A percentile compares a stretch with the other conserved stretches of the same genome.
phyloP scores from a whole-genome alignment of 2,329 filamentous ascomycete species.

The Fusarium sp. region DNA sequence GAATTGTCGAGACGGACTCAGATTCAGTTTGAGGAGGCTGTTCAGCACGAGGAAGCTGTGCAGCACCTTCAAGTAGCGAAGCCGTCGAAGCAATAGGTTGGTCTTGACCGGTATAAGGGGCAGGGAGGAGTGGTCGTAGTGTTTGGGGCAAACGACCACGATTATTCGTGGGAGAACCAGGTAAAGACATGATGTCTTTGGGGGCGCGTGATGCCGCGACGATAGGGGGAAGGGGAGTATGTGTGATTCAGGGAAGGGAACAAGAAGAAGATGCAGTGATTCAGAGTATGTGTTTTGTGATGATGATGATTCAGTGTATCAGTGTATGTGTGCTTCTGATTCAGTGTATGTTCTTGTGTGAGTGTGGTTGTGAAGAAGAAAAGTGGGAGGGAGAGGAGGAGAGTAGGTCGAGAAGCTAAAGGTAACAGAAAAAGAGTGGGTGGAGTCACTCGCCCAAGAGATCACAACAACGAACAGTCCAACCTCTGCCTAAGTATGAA shows the following conservation, averaged over 20 bases:
- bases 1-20: neutral
- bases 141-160: neutral
- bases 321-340: neutral
- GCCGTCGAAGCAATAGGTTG: neutral
- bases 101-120: neutral
- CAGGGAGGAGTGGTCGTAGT: neutral
- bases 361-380: neutral
- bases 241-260: neutral
- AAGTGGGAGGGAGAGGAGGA: neutral
- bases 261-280: neutral
- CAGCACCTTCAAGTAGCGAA: neutral
- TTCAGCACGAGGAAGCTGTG: neutral
- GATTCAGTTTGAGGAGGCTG: neutral
- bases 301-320: neutral
- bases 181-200: neutral
- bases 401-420: neutral
- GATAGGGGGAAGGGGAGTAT: neutral
- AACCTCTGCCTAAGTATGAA: neutral
- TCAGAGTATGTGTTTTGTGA: neutral
- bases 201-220: neutral
- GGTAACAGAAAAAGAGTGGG: neutral
- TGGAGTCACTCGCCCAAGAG: neutral
- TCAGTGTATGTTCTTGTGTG: neutral
- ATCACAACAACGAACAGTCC: conserved; percentile 12
- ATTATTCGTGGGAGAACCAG: neutral